Evolutionary conservation across 805 yeast species (phyloP).

Genomic region (Lachancea meyersii): DNA sequence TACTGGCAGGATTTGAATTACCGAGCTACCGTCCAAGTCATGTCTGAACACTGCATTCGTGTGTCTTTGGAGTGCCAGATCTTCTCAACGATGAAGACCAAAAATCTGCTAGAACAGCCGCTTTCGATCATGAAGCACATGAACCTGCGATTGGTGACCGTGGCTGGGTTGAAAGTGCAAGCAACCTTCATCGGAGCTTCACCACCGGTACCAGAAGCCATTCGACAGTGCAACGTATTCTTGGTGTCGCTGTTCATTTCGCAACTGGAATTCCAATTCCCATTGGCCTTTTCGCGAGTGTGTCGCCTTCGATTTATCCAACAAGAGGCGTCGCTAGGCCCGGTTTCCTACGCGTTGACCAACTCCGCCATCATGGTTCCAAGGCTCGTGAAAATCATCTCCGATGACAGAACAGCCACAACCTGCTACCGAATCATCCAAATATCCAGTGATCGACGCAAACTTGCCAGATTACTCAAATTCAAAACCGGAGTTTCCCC

Average conservation of each 20-base stretch:
- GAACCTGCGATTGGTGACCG: slow-evolving; percentile 1
- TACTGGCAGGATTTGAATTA: slow-evolving; percentile 11
- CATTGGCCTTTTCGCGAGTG: slow-evolving; percentile 28
- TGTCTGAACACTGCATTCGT: neutral
- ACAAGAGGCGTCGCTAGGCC: slow-evolving; percentile 23
- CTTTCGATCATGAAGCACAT: slow-evolving; percentile 9
- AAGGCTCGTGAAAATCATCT: slow-evolving; percentile 15
- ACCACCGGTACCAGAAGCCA: neutral
- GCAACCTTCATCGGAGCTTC: slow-evolving; percentile 3
- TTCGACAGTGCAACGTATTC: slow-evolving; percentile 23
- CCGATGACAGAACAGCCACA: slow-evolving; percentile 20
- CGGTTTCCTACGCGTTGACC: slow-evolving; percentile 25
- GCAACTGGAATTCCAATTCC: slow-evolving; percentile 33
- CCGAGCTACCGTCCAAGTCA: neutral
- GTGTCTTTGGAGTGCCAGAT: slow-evolving; percentile 6
- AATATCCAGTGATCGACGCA: slow-evolving; percentile 2
- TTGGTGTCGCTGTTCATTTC: slow-evolving; percentile 26
- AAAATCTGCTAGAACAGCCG: slow-evolving; percentile 10
- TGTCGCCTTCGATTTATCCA: slow-evolving; percentile 18
- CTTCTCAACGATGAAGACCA: slow-evolving; percentile 11
- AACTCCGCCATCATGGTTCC: slow-evolving; percentile 22
- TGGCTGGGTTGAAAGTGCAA: slow-evolving; percentile 1
- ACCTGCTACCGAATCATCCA: slow-evolving; percentile 19
- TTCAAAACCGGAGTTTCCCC: slow-evolving; percentile 4
- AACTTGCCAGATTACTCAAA: slow-evolving; percentile 4